These are phyloP conservation scores for Colletotrichum lentis DNA, from an alignment of 2,329 filamentous ascomycete genomes.

Conservation along the genomic window DNA sequence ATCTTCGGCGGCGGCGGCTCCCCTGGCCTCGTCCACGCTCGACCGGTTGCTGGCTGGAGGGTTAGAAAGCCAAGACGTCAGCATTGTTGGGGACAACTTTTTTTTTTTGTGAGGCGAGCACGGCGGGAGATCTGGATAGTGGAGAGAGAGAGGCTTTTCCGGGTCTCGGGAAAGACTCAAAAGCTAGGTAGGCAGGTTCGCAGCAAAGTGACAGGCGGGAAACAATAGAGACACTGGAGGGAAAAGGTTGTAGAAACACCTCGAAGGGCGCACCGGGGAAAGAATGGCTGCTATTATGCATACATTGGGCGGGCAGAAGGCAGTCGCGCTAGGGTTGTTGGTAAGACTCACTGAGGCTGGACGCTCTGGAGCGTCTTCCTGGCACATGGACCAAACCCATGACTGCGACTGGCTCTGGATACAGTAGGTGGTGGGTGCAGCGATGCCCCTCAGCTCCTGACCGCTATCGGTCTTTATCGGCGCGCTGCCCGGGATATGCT, in stretches of 20 bases:
- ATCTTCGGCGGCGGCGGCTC: constrained; percentile 60
- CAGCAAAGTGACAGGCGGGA: not conserved
- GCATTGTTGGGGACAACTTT: constrained; percentile 45
- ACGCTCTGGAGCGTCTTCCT: constrained; percentile 38
- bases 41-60: constrained; percentile 57
- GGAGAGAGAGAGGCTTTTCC: constrained; percentile 25
- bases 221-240: not conserved
- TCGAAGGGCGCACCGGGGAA: constrained; percentile 20
- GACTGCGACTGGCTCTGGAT: constrained; percentile 37
- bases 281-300: constrained; percentile 26
- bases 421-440: constrained; percentile 31
- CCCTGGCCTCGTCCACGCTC: constrained; percentile 64
- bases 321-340: constrained; percentile 34
- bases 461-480: constrained; percentile 38
- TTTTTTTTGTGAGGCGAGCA: constrained; percentile 28
- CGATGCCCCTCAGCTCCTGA: constrained; percentile 31
- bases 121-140: constrained; percentile 23
- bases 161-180: constrained; percentile 13
- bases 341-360: constrained; percentile 38
- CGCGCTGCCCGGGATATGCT: constrained; percentile 29
- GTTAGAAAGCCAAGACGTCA: constrained; percentile 52
- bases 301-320: constrained; percentile 23
- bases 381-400: constrained; percentile 41
- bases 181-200: constrained; percentile 3
- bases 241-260: constrained; percentile 8